Base-by-base conservation (phyloP, 352 stramenopile genomes). In the Phytophthora ramorum region DNA sequence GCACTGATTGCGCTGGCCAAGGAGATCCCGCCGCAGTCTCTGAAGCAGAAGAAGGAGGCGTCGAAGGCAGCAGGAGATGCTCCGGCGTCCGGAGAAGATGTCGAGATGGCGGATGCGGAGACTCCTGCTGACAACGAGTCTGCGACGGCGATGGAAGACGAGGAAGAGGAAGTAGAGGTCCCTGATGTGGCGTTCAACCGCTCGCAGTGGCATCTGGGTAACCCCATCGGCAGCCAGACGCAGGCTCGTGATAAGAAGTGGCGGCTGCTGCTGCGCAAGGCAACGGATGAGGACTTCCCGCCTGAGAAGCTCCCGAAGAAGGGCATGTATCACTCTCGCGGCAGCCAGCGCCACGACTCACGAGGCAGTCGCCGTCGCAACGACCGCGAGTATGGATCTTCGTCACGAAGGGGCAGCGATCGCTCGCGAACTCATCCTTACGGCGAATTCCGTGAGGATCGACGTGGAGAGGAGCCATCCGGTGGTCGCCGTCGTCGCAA, bases 271-370 rank as follows among this genome's bases (percentile, higher is more conserved):
- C 50, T 95, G 50, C 85, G 87, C 43, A 80, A 78, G 26, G 87
- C 87, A 6, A 95, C 85, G 0, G 71, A 79, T 30, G 81, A 93
- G 19, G 87, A 95, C 48, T 93, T 95, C 58, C 87, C 87, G 22
- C 70, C 87, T 0, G 87, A 95, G 65, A 95, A 95, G 63, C 63
- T 75, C 9, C 68, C 80, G 37, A 91, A 91, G 59, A 78, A 81
- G 59, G 60, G 60, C 2, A 69, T 75, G 62, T 93, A 93, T 71
- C 85, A 93, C 56, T 76, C 85, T 26, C 83, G 85, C n/a, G 66
- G 65, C 38, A 74, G 54, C 26, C 63, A 75, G 24, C 66, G 52
- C 37, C 47, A 63, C 19, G 50, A 65, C n/a, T 47, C 62, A 4
- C 57, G 66, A 20, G 38, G 48, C 6, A 73, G 38, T 50, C 65